Percentiles rank a stretch among this genome's conserved stretches.
Evolutionary conservation across 306 rosid species (phyloP).

Genomic region (Lathyrus oleraceus): DNA sequence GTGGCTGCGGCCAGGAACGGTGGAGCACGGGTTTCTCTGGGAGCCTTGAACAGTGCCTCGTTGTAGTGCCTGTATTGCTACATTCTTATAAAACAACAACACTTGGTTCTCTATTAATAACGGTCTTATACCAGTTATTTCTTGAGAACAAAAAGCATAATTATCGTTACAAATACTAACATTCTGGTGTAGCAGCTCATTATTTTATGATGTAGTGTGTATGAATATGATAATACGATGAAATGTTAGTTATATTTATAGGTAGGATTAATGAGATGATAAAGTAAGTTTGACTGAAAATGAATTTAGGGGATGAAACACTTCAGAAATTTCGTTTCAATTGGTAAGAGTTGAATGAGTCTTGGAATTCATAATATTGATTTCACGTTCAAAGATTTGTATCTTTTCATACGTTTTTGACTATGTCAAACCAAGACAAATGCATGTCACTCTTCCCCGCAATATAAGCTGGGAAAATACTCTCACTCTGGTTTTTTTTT

Average conservation of each 20-base stretch:
- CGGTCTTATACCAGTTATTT: conserved; percentile 33
- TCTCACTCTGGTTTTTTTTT: no score
- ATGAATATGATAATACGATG: no score
- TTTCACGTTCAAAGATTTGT: conserved; percentile 19
- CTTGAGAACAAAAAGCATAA: conserved; percentile 20
- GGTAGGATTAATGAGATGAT: no score
- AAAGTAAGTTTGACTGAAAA: conserved; percentile 9
- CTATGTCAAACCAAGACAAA: conserved; percentile 18
- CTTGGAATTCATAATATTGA: conserved; percentile 8
- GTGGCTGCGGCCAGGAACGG: conserved; percentile 35
- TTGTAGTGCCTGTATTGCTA: conserved; percentile 31
- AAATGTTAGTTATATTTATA: no score
- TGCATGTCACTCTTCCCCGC: not conserved
- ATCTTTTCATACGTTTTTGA: not conserved
- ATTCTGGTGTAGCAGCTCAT: conserved; percentile 34
- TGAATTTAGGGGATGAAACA: not conserved
- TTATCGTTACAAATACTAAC: conserved; percentile 17
- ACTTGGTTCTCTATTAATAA: conserved; percentile 29
- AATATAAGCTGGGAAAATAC: no score
- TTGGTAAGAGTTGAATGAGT: conserved; percentile 38
- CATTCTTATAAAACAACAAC: not conserved
- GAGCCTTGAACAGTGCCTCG: conserved; percentile 36
- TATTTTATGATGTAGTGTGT: not conserved
- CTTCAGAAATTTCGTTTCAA: conserved; percentile 24
- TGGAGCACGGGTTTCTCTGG: conserved; percentile 36